Conservation (phyloP, 352 stramenopile genomes). For the Phytopythium mirpurense region DNA sequence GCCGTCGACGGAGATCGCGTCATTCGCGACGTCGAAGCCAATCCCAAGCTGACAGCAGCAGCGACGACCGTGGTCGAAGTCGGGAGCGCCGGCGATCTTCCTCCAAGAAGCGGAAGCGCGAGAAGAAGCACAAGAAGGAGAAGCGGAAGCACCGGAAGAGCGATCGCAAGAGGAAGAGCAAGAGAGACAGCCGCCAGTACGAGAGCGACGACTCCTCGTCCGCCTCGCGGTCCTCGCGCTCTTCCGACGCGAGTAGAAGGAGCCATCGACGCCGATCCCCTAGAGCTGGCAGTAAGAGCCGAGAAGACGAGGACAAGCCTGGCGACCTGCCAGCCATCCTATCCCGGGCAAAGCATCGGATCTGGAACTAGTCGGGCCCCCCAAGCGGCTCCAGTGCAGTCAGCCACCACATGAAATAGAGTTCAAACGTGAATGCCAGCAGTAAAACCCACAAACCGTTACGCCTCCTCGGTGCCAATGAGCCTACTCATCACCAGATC, state of each 20-base stretch:
- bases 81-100: conserved; percentile 1
- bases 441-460: too few species aligned
- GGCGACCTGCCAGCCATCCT: conserved; percentile 22
- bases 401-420: conserved; percentile 1
- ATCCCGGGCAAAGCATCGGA: conserved; percentile 22
- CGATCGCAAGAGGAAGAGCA: conserved; percentile 24
- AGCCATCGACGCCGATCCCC: not conserved
- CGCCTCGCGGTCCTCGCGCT: conserved; percentile 3
- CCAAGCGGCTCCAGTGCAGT: not conserved
- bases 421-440: not conserved
- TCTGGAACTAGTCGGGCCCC: conserved; percentile 23
- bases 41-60: conserved; percentile 5
- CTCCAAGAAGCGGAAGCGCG: conserved; percentile 7
- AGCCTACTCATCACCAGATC: conserved; percentile 35
- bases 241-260: not conserved
- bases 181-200: not conserved
- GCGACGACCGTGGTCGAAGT: conserved; percentile 7
- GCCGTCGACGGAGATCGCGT: not conserved
- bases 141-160: conserved; percentile 10
- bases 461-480: conserved; percentile 8
- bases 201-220: conserved; percentile 1
- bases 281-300: not conserved
- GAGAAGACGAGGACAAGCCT: not conserved
- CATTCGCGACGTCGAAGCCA: not conserved
- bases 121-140: conserved; percentile 15